These are phyloP conservation scores for Pseudocercospora fuligena DNA, from an alignment of 2,329 filamentous ascomycete genomes.

Conservation along the genomic window DNA sequence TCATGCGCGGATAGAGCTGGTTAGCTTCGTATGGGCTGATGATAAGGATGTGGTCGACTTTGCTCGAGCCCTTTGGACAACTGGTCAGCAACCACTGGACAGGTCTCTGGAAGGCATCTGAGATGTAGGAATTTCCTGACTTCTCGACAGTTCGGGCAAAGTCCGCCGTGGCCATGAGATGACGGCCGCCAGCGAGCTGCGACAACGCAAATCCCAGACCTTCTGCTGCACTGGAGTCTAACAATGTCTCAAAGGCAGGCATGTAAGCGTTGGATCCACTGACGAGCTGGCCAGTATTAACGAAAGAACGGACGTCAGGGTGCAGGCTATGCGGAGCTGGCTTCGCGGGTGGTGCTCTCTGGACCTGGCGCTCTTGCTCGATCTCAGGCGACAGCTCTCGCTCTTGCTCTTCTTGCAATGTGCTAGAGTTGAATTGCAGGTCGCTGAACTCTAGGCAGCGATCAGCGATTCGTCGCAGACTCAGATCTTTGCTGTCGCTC, in stretches of 20 bases:
- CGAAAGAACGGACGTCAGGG: conserved; percentile 49
- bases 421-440: conserved; percentile 34
- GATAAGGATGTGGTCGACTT: conserved; percentile 50
- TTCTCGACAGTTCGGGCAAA: conserved; percentile 20
- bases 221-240: conserved; percentile 9
- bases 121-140: conserved; percentile 5
- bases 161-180: conserved; percentile 24
- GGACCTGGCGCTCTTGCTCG: conserved; percentile 61
- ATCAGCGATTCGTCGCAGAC: conserved; percentile 36
- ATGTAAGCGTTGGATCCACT: conserved; percentile 34
- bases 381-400: conserved; percentile 61
- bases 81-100: conserved; percentile 60
- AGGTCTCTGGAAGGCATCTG: conserved; percentile 57
- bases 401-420: neutral
- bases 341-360: conserved; percentile 51
- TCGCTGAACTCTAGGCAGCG: conserved; percentile 30
- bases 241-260: conserved; percentile 21
- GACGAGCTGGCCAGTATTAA: conserved; percentile 43
- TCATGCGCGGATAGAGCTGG: conserved; percentile 50
- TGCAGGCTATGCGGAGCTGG: conserved; percentile 54
- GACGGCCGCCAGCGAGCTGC: conserved; percentile 18
- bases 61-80: conserved; percentile 13
- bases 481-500: conserved; percentile 22
- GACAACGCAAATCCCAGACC: conserved; percentile 1
- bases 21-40: conserved; percentile 68